phyloP scores from a whole-genome alignment of 2,329 filamentous ascomycete species.

The Verticillium longisporum region DNA sequence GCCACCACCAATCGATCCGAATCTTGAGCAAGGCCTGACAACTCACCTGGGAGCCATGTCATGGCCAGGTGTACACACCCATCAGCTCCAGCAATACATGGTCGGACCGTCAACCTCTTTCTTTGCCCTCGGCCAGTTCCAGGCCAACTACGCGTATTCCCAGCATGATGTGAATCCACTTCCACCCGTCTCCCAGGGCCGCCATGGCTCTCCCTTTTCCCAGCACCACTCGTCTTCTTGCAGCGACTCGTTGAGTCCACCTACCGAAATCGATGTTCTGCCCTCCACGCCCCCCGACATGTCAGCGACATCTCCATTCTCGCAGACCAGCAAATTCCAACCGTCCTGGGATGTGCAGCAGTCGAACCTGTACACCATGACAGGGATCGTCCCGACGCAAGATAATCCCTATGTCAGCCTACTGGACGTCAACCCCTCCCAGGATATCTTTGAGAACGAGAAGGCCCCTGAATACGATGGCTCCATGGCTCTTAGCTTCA shows the following conservation, averaged over 20 bases:
- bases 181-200: conserved; percentile 16
- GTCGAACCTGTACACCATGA: conserved; percentile 1
- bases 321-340: conserved; percentile 9
- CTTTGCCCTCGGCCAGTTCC: conserved; percentile 5
- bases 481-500: neutral
- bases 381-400: neutral
- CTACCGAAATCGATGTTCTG: conserved; percentile 30
- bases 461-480: neutral
- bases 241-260: conserved; percentile 29
- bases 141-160: conserved; percentile 1
- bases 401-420: conserved; percentile 7
- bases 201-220: conserved; percentile 29
- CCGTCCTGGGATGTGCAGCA: conserved; percentile 3
- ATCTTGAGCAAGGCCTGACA: neutral
- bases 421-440: conserved; percentile 9
- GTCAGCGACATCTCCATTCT: conserved; percentile 21
- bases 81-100: conserved; percentile 6
- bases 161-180: conserved; percentile 10
- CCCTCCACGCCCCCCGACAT: conserved; percentile 31
- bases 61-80: neutral
- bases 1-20: neutral
- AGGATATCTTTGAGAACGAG: conserved; percentile 5
- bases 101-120: conserved; percentile 9
- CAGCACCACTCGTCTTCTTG: conserved; percentile 28
- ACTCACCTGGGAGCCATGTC: neutral